Evolutionary conservation across 139 green algal genomes (phyloP), one percentile per base, ranked within the genome.

Genomic region (Gonium pectorale): DNA sequence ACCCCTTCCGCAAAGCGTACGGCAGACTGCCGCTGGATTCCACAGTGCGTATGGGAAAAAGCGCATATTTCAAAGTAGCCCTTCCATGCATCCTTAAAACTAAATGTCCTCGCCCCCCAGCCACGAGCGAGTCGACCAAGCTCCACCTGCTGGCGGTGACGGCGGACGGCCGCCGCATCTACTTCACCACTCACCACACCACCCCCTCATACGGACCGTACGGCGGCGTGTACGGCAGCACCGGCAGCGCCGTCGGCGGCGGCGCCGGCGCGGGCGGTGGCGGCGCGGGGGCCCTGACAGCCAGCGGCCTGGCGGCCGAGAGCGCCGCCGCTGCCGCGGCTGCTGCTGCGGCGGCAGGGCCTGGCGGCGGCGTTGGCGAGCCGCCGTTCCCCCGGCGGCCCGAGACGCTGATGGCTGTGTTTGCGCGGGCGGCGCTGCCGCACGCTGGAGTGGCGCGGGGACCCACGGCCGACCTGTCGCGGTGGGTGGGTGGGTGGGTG

Each of bases 131-230:
- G 88, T 97, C 94, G 27, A 74, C 70, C 35, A 88, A 87, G 79
- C 84, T 98, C 41, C 95, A 98, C 60, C 89, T 99, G 29, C 79
- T 98, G 68, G 96, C 93, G 3, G 88, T 98, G 27, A 96, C 94
- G 1, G 91, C 94, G 19, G 96, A 98, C 70, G 97, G 96, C 19
- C 85, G 95, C 0, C 89, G 97, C 26, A 91, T 98, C 2, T 99
- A 96, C 90, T 96, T 98, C 83, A 90, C 90, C n/a, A 94, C 89
- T n/a, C 44, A 71, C n/a, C 56, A 70, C 63, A 31, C 29, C 44
- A 52, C 49, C 56, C 15, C 2, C 44, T 46, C 37, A 81, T 73
- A 38, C 62, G 22, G 60, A 24, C 21, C 38, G 38, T 49, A 83
- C 27, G 67, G 56, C 86, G 73, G 68, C 70, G 29, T 22, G 11